phyloP scores from a whole-genome alignment of 1,284 basidiomycete genomes.

The Ganoderma multipileum region DNA sequence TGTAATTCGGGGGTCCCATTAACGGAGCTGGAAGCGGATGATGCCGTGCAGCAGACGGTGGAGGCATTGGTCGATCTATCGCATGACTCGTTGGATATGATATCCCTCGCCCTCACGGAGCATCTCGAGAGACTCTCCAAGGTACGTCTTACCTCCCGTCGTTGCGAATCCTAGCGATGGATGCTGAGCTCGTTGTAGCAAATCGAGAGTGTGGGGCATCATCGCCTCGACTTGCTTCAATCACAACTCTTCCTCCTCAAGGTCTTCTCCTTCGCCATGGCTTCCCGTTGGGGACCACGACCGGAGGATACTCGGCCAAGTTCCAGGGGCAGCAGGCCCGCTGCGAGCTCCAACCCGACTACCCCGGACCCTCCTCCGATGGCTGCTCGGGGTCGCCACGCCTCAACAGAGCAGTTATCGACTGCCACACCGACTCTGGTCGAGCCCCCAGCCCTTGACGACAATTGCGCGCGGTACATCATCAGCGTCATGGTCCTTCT shows the following conservation, averaged over 20 bases:
- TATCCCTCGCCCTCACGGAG: conserved; percentile 79
- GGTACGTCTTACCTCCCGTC: conserved; percentile 50
- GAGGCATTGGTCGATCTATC: conserved; percentile 83
- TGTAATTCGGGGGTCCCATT: conserved; percentile 81
- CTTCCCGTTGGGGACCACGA: conserved; percentile 73
- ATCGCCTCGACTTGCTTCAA: conserved; percentile 79
- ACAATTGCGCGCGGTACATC: conserved; percentile 86
- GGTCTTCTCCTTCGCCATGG: conserved; percentile 80
- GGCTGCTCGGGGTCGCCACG: conserved; percentile 42
- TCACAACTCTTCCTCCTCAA: conserved; percentile 92
- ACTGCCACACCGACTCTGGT: conserved; percentile 47
- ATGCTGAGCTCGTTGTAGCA: conserved; percentile 43
- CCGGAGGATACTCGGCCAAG: conserved; percentile 46
- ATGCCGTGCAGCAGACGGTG: conserved; percentile 75
- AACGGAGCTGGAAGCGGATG: conserved; percentile 77
- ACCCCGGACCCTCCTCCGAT: conserved; percentile 42
- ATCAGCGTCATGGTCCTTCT: conserved; percentile 85
- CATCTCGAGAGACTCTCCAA: conserved; percentile 80
- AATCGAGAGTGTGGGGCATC: conserved; percentile 56
- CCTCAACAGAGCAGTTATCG: conserved; percentile 49
- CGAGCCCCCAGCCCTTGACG: conserved; percentile 84
- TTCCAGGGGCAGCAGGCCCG: conserved; percentile 49
- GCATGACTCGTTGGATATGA: conserved; percentile 76
- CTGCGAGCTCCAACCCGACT: conserved; percentile 40
- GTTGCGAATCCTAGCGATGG: not conserved